Evolutionary conservation across 1,284 basidiomycete species (phyloP).

Genomic region (Prillingera fragicola): DNA sequence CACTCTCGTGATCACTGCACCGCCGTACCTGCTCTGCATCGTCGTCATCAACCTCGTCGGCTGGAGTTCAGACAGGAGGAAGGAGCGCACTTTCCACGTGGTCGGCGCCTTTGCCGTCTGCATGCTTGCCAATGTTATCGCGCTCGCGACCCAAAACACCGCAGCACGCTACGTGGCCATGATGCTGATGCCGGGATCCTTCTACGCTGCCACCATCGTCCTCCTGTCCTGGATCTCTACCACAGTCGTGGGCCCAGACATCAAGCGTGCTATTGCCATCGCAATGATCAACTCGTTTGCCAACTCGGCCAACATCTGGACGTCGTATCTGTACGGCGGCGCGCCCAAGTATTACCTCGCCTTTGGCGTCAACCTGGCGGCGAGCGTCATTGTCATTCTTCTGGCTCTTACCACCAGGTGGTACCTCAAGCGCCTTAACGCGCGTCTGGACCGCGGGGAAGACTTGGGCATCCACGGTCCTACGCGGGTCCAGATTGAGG

Average conservation of each 20-base stretch:
- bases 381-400: conserved; percentile 32
- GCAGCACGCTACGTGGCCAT: conserved; percentile 44
- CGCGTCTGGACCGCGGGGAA: conserved; percentile 39
- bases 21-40: conserved; percentile 42
- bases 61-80: conserved; percentile 39
- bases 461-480: conserved; percentile 34
- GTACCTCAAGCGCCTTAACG: conserved; percentile 42
- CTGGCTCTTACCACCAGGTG: conserved; percentile 19
- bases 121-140: conserved; percentile 66
- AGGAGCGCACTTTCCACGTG: conserved; percentile 25
- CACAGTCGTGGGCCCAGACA: conserved; percentile 41
- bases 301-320: conserved; percentile 48
- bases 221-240: conserved; percentile 44
- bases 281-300: conserved; percentile 45
- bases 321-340: conserved; percentile 42
- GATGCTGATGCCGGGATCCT: conserved; percentile 27
- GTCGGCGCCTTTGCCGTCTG: conserved; percentile 48
- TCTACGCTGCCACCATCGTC: conserved; percentile 45
- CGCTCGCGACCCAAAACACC: conserved; percentile 50
- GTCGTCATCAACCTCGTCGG: conserved; percentile 38
- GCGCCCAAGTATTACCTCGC: conserved; percentile 40
- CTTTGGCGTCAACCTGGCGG: conserved; percentile 42
- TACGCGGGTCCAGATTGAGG: conserved; percentile 32
- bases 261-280: conserved; percentile 47
- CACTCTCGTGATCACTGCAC: conserved; percentile 40